Evolutionary conservation across 192 early-diverging fungal genomes (phyloP), one percentile per base, ranked within the genome.

Genomic region (Kickxella alabastrina): DNA sequence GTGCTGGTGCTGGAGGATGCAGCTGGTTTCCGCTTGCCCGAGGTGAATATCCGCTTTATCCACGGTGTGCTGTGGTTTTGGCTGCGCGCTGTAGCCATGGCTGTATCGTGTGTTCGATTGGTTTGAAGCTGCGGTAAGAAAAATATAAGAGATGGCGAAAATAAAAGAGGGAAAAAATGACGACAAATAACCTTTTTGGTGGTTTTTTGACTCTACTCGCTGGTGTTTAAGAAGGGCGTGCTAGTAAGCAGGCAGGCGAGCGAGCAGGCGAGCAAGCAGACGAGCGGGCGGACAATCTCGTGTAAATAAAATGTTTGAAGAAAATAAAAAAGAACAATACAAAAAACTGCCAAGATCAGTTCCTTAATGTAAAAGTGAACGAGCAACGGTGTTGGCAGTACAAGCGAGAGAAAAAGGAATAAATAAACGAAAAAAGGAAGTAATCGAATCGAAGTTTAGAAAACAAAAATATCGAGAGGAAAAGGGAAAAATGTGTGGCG

Each of bases 21-120:
- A 39, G 36, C 58, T 25, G 54, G 43, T 18, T 21, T 31, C 25
- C 43, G 54, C 21, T 18, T 27, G 13, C 28, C 35, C 15, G 43
- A 39, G 27, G 52, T 39, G 29, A 74, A 62, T 42, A 74, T 54
- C 18, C 55, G 45, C 37, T 49, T 57, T 49, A 49, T 49, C 55
- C 55, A 57, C 21, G 44, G 22, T 18, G 37, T 26, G 29, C 26
- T 23, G 18, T n/a, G 32, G 18, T 45, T 37, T 27, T 32, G 34
- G 3, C 19, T 32, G 26, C 24, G 21, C 13, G 23, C 43, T 15
- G 32, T 31, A 2, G 54, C n/a, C 54, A 57, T 57, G 13, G n/a
- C 15, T n/a, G n/a, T n/a, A n/a, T n/a, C n/a, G n/a, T n/a, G n/a
- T n/a, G n/a, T n/a, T n/a, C n/a, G n/a, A n/a, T n/a, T n/a, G n/a